A percentile compares a stretch with the other conserved stretches of the same genome.
Conservation (phyloP, 805 yeast species). For the Cyberlindnera americana region DNA sequence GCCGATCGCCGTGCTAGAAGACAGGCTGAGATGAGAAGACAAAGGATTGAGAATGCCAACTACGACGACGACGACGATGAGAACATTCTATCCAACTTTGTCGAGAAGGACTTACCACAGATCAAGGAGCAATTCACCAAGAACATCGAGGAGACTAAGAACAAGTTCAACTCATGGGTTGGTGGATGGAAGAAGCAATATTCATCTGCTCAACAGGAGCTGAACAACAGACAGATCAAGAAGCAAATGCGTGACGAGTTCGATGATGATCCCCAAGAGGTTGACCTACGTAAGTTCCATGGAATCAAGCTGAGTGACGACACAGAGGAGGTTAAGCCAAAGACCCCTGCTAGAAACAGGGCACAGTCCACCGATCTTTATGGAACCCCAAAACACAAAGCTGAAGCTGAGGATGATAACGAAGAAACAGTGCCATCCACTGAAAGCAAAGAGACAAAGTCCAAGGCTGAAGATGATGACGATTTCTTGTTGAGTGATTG, state of each 20-base stretch:
- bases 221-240: constrained; percentile 22
- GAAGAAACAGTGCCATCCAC: neutral
- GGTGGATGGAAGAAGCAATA: constrained; percentile 29
- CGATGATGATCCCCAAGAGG: constrained; percentile 56
- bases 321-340: constrained; percentile 11
- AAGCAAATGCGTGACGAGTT: constrained; percentile 28
- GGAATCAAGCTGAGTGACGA: constrained; percentile 42
- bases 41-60: constrained; percentile 14
- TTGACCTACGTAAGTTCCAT: constrained; percentile 45
- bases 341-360: constrained; percentile 32
- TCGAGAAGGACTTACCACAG: constrained; percentile 52
- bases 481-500: constrained; percentile 39
- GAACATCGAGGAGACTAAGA: constrained; percentile 78
- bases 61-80: constrained; percentile 37
- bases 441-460: constrained; percentile 13
- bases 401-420: constrained; percentile 1
- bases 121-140: constrained; percentile 64
- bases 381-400: constrained; percentile 22
- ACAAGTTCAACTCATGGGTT: constrained; percentile 70
- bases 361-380: constrained; percentile 28
- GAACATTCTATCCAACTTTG: constrained; percentile 55
- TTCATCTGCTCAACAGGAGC: constrained; percentile 16
- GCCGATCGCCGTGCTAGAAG: constrained; percentile 28
- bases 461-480: constrained; percentile 33
- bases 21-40: constrained; percentile 20